Base-by-base conservation (phyloP, 1,284 basidiomycete genomes). In the Mycocalia duriaeana region DNA sequence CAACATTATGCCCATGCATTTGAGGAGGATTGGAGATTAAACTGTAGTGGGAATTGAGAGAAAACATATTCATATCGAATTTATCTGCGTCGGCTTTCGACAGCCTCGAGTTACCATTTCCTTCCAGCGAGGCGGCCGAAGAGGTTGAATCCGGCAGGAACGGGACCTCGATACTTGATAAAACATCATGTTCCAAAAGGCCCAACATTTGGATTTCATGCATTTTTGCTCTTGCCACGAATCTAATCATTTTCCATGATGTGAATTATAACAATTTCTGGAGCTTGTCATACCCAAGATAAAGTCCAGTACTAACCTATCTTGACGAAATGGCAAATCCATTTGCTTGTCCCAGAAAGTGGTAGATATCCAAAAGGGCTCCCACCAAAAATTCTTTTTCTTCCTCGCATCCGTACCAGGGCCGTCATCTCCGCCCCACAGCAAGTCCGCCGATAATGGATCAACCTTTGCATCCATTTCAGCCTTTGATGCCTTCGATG, bases 201-300 rank as follows among this genome's bases (percentile, higher is more conserved):
- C 93, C 93, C 6, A 95, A 76, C 89, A 91, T 94, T 60, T 95
- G 89, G 39, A 95, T 92, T 60, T 94, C 89, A 57, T 91, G 89
- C 91, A 96, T 94, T 67, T 90, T 91, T 31, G 89, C 91, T 36
- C 92, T 82, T 2, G 91, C 85, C 22, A 96, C 75, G 60, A 96
- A 97, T 53, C 88, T 90, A 52, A n/a, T n/a, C n/a, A n/a, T n/a
- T n/a, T n/a, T n/a, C n/a, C n/a, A n/a, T n/a, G n/a, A n/a, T n/a
- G n/a, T n/a, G n/a, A n/a, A n/a, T n/a, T n/a, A n/a, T n/a, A n/a
- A n/a, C n/a, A n/a, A n/a, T n/a, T n/a, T n/a, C n/a, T n/a, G n/a
- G n/a, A n/a, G n/a, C n/a, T n/a, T n/a, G n/a, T 50, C 36, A 25
- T 19, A 44, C 14, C 13, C 35, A 50, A 18, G 7, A 18, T 3